These are phyloP conservation scores for Isoetes taiwanensis DNA, from an alignment of 75 land plant species.

Conservation along the genomic window DNA sequence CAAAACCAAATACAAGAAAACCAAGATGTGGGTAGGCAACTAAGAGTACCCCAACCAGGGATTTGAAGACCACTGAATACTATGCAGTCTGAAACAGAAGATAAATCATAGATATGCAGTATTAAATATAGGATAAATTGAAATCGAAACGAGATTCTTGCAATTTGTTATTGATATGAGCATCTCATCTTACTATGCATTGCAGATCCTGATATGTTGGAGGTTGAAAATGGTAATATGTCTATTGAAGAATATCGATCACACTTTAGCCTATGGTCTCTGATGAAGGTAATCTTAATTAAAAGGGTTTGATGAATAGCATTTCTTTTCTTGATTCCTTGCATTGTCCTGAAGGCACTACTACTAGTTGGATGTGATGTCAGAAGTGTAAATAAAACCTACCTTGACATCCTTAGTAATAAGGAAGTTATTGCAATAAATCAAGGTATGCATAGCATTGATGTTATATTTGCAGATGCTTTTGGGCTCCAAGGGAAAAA, in stretches of 20 bases:
- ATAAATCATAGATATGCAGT: neutral
- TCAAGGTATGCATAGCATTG: neutral
- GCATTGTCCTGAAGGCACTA: neutral
- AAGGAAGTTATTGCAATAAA: neutral
- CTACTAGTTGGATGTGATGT: conserved; percentile 1
- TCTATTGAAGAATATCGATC: neutral
- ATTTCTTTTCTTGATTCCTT: no score
- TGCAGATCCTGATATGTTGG: conserved; percentile 6
- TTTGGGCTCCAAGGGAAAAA: neutral
- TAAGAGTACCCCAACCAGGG: no score
- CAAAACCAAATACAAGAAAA: no score
- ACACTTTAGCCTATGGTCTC: conserved; percentile 3
- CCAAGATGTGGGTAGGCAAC: no score
- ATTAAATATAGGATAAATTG: neutral
- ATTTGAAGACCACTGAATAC: no score
- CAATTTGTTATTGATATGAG: neutral
- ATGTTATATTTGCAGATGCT: neutral
- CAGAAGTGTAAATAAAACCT: neutral
- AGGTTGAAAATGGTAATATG: conserved; percentile 7
- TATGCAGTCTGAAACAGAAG: no score
- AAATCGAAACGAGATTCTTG: neutral
- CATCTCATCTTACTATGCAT: no score
- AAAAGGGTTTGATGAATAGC: no score
- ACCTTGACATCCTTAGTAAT: neutral
- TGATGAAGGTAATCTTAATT: conserved; percentile 8